Percentiles rank a stretch among this genome's conserved stretches.
These are phyloP conservation scores for Pelargonium cotyledonis DNA, from an alignment of 441 rosid species.

Conservation along the genomic window DNA sequence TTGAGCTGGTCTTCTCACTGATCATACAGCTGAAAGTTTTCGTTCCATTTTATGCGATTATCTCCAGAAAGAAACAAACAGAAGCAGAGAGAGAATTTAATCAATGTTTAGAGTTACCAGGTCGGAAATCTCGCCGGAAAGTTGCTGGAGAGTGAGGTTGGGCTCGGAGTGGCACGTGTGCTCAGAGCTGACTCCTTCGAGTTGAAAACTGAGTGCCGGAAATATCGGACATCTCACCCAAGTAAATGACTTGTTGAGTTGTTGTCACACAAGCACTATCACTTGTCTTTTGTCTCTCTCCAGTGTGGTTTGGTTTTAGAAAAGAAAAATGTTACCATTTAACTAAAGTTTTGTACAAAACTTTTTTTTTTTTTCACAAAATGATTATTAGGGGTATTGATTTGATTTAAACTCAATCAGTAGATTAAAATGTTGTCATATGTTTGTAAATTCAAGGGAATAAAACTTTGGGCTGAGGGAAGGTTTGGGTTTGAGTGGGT, in stretches of 20 bases:
- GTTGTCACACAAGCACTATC: no score
- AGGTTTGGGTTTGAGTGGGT: no score
- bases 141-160: neutral
- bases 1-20: neutral
- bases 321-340: no score
- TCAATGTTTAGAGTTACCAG: neutral
- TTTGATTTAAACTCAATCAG: no score
- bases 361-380: no score
- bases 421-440: no score
- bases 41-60: neutral
- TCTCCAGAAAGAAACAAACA: neutral
- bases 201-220: neutral
- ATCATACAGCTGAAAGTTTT: neutral
- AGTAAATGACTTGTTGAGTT: neutral
- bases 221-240: neutral
- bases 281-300: no score
- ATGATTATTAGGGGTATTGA: no score
- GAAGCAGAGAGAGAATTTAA: slow-evolving; percentile 1
- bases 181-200: slow-evolving; percentile 1
- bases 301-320: no score
- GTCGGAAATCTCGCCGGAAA: neutral
- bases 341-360: no score
- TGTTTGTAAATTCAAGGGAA: no score
- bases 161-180: neutral
- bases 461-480: no score